phyloP scores from a whole-genome alignment of 169 alveolate species.

The Plasmodium blacklocki region DNA sequence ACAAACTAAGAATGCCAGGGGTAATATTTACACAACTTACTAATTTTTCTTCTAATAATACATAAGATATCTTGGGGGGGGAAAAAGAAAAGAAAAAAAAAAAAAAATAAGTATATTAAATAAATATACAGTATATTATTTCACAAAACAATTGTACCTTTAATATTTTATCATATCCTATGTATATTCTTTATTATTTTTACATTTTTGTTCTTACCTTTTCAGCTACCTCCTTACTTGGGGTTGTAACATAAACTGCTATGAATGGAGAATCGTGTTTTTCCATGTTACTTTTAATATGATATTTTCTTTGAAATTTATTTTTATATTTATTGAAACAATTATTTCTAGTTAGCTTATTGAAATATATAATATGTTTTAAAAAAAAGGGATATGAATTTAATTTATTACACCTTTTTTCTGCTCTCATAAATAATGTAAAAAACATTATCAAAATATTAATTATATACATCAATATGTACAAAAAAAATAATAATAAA shows the following conservation, averaged over 20 bases:
- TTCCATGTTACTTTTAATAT: slow-evolving; percentile 7
- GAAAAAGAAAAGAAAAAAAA: neutral
- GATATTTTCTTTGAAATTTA: neutral
- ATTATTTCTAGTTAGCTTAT: neutral
- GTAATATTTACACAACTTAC: slow-evolving; percentile 64
- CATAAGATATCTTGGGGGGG: slow-evolving; percentile 28
- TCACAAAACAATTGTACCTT: too few relatives aligned
- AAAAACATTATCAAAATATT: slow-evolving; percentile 43
- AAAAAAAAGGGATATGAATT: slow-evolving; percentile 30
- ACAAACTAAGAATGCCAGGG: slow-evolving; percentile 57
- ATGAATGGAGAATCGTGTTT: slow-evolving; percentile 11
- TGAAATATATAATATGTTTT: slow-evolving; percentile 17
- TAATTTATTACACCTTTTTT: slow-evolving; percentile 15
- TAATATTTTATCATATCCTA: too few relatives aligned
- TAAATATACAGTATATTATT: too few relatives aligned
- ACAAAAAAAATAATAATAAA: neutral
- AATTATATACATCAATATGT: slow-evolving; percentile 30
- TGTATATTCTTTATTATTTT: too few relatives aligned
- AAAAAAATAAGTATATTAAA: too few relatives aligned
- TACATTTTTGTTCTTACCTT: slow-evolving; percentile 4
- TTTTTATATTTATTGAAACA: neutral
- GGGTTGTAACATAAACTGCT: slow-evolving; percentile 70
- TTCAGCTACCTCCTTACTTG: slow-evolving; percentile 71
- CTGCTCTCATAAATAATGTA: slow-evolving; percentile 18
- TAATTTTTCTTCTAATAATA: slow-evolving; percentile 43